phyloP scores from a whole-genome alignment of 495 filamentous ascomycete species.

The Penicillium antarcticum region DNA sequence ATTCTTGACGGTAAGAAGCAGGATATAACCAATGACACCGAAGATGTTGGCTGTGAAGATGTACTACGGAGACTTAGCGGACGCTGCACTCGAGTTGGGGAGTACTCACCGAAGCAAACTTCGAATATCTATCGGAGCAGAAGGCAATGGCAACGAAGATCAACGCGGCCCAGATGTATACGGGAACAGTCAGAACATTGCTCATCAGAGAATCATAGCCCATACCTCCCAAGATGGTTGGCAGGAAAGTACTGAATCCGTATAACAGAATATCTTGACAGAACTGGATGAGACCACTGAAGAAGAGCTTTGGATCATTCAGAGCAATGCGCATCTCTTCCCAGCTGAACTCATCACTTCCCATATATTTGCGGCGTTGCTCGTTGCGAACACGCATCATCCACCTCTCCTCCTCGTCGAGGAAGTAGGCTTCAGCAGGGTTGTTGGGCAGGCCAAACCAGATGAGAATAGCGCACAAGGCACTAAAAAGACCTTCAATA shows the following conservation, averaged over 20 bases:
- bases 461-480: conserved; percentile 46
- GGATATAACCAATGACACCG: conserved; percentile 49
- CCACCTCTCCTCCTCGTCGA: conserved; percentile 47
- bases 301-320: conserved; percentile 36
- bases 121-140: conserved; percentile 37
- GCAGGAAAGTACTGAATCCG: conserved; percentile 59
- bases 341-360: conserved; percentile 50
- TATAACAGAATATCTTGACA: conserved; percentile 54
- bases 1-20: conserved; percentile 41
- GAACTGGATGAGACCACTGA: conserved; percentile 49
- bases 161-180: conserved; percentile 41
- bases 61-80: conserved; percentile 20
- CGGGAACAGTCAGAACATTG: conserved; percentile 45
- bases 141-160: conserved; percentile 41
- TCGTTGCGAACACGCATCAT: conserved; percentile 49
- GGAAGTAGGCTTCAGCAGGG: conserved; percentile 50
- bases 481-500: conserved; percentile 53
- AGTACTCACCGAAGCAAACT: conserved; percentile 29
- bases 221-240: conserved; percentile 51
- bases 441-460: conserved; percentile 57
- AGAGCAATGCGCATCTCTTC: conserved; percentile 45
- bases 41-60: conserved; percentile 43
- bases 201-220: conserved; percentile 48
- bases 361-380: conserved; percentile 40
- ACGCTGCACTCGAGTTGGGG: not conserved